Evolutionary conservation across 495 filamentous ascomycete species (phyloP).

Genomic region (Penicillium robsamsonii): DNA sequence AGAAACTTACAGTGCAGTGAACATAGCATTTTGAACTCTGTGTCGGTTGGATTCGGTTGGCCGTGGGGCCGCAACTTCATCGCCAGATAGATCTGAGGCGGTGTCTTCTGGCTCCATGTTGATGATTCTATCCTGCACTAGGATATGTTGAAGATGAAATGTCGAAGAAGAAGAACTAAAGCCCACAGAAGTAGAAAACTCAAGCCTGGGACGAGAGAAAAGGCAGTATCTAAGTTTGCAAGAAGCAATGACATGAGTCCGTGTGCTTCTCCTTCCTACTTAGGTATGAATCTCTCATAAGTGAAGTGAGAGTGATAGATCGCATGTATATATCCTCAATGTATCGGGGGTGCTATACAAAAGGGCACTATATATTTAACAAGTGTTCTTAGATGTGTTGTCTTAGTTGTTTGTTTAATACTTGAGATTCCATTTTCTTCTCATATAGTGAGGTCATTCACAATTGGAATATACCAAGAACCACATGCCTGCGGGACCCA

Average conservation of each 20-base stretch:
- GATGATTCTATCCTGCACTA: neutral
- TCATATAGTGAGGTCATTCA: neutral
- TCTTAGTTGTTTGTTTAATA: neutral
- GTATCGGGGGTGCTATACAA: neutral
- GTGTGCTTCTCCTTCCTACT: neutral
- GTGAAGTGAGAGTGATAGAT: neutral
- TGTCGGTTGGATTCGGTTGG: conserved; percentile 45
- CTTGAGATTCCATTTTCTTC: neutral
- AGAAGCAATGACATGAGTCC: neutral
- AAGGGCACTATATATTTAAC: neutral
- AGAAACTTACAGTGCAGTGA: conserved; percentile 49
- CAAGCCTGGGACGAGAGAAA: neutral
- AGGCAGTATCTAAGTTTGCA: neutral
- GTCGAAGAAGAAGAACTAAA: neutral
- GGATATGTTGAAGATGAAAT: neutral
- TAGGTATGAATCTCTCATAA: neutral
- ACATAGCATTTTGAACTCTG: conserved; percentile 51
- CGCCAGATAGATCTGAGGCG: conserved; percentile 31
- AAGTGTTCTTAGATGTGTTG: neutral
- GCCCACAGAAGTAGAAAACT: neutral
- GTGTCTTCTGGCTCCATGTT: conserved; percentile 7
- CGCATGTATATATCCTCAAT: neutral
- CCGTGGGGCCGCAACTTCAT: conserved; percentile 23
- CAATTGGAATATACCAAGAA: neutral
- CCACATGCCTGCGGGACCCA: neutral